phyloP scores from a whole-genome alignment of 176 grass and related monocot genomes.

The Oryza coarctata region DNA sequence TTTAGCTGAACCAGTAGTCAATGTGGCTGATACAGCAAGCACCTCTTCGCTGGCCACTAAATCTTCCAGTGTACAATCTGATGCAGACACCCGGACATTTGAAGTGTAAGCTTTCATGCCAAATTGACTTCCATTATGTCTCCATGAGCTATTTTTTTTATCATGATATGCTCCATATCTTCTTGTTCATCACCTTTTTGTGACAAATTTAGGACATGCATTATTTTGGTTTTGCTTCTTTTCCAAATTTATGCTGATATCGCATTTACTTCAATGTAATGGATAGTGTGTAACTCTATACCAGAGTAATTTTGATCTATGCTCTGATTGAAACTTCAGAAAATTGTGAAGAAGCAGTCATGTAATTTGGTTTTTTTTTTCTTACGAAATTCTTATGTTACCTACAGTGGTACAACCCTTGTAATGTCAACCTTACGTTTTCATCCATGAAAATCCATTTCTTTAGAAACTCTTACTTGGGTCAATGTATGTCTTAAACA shows the following conservation, averaged over 20 bases:
- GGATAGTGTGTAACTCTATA: neutral
- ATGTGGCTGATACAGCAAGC: constrained; percentile 49
- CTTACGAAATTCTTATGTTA: neutral
- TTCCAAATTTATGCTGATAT: constrained; percentile 17
- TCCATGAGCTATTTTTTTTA: constrained; percentile 16
- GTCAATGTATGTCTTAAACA: constrained; percentile 16
- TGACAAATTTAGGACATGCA: neutral
- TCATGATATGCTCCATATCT: constrained; percentile 13
- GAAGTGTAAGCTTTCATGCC: constrained; percentile 62
- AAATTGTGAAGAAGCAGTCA: constrained; percentile 3
- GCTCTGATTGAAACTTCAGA: constrained; percentile 8
- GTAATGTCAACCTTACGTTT: constrained; percentile 4
- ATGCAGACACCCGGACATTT: constrained; percentile 48
- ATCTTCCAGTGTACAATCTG: constrained; percentile 56
- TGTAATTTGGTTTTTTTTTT: neutral
- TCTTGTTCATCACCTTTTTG: neutral
- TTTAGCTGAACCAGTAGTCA: constrained; percentile 27
- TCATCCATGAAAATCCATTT: neutral
- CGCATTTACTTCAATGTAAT: neutral
- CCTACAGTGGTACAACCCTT: neutral
- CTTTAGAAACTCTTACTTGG: constrained; percentile 8
- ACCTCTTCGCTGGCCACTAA: constrained; percentile 52
- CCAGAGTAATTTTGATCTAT: constrained; percentile 9
- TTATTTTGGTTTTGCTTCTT: constrained; percentile 25
- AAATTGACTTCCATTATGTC: constrained; percentile 28